Conservation (phyloP, 2,329 filamentous ascomycete genomes). For the Microsporum ferrugineum region DNA sequence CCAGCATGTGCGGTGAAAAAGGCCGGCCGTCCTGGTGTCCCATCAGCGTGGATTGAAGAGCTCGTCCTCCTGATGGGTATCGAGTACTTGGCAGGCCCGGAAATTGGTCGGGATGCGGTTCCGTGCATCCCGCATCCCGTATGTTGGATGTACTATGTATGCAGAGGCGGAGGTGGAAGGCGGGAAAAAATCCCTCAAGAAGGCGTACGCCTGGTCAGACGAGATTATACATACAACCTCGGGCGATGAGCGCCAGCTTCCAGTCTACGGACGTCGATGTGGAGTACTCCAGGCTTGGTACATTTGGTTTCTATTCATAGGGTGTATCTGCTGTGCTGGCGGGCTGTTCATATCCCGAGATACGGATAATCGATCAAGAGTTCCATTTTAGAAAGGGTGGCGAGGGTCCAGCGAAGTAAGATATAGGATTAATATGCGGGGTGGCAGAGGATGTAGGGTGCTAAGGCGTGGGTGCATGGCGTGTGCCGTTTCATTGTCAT, state of each 20-base stretch:
- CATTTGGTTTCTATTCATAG: background rate
- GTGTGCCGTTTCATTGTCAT: background rate
- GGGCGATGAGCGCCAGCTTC: background rate
- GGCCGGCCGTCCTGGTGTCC: background rate
- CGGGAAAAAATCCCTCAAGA: conserved; percentile 1
- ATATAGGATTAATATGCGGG: background rate
- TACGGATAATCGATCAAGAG: background rate
- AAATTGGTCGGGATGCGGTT: conserved; percentile 2
- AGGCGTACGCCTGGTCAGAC: background rate
- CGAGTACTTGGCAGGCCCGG: background rate
- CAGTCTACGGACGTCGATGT: background rate
- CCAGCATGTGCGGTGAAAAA: background rate
- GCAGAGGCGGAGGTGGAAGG: background rate
- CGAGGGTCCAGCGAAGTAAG: background rate
- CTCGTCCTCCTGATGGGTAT: background rate
- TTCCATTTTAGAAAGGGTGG: background rate
- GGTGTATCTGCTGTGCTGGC: background rate
- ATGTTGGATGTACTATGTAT: background rate
- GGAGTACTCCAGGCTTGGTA: background rate
- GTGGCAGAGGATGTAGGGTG: background rate
- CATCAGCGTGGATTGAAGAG: background rate
- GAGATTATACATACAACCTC: background rate
- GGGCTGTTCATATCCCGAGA: background rate
- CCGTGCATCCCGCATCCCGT: background rate
- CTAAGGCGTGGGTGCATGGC: background rate